A percentile compares a stretch with the other conserved stretches of the same genome.
Evolutionary conservation across 78 protist genomes (phyloP).

Genomic region (Dictyostelium purpureum): DNA sequence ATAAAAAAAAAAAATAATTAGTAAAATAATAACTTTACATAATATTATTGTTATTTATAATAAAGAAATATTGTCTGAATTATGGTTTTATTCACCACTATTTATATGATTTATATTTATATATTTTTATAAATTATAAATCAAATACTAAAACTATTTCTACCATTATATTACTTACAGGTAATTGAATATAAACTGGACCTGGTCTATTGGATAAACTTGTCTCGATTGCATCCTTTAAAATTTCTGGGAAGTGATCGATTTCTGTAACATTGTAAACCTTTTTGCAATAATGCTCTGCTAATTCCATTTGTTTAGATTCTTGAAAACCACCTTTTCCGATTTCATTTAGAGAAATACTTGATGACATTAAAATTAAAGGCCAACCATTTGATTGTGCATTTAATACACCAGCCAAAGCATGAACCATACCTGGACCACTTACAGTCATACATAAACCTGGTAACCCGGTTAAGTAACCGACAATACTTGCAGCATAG

Average conservation of each 20-base stretch:
- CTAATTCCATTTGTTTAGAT: conserved; percentile 40
- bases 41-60: background rate
- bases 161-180: background rate
- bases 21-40: background rate
- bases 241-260: conserved; percentile 32
- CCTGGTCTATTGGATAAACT: conserved; percentile 66
- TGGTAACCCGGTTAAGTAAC: conserved; percentile 76
- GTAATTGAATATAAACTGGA: conserved; percentile 66
- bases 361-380: conserved; percentile 68
- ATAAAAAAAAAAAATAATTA: background rate
- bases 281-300: conserved; percentile 46
- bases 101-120: too few species aligned
- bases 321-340: conserved; percentile 79
- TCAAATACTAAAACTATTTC: background rate
- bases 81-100: too few species aligned
- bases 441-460: conserved; percentile 73
- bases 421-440: conserved; percentile 86
- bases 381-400: conserved; percentile 85
- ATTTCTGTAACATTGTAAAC: background rate
- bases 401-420: conserved; percentile 71
- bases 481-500: conserved; percentile 81
- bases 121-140: background rate
- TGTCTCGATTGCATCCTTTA: conserved; percentile 26
- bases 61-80: background rate
- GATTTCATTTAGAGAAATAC: background rate